Percentiles rank a stretch among this genome's conserved stretches.
phyloP scores from a whole-genome alignment of 75 land plant species.

The Selaginella tamariscina region DNA sequence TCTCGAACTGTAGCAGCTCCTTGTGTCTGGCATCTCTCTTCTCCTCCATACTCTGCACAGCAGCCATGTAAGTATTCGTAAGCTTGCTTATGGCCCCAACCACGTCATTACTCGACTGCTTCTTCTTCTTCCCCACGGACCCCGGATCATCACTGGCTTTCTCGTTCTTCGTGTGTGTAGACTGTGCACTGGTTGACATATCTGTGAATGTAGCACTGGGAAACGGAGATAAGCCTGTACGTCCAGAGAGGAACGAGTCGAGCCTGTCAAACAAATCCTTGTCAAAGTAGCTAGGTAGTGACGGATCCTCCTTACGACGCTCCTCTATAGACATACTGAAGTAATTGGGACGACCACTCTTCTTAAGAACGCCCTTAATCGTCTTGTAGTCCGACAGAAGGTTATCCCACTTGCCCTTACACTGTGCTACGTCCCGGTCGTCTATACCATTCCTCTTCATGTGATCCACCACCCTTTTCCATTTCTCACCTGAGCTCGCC shows the following conservation, averaged over 20 bases:
- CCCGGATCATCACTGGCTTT: neutral
- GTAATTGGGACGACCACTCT: slow-evolving; percentile 1
- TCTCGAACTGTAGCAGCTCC: neutral
- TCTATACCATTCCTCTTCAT: neutral
- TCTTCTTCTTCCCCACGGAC: neutral
- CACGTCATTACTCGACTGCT: neutral
- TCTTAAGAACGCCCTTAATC: neutral
- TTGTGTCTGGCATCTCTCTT: neutral
- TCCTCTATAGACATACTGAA: slow-evolving; percentile 1
- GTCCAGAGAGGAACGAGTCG: neutral
- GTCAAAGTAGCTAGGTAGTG: neutral
- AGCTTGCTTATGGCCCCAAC: neutral
- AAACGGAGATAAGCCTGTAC: neutral
- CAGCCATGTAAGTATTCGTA: neutral
- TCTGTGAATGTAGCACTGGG: neutral
- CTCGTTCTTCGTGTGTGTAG: neutral
- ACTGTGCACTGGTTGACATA: neutral
- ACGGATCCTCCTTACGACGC: neutral
- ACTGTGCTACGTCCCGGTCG: neutral
- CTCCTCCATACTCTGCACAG: neutral
- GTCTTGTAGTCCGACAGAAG: slow-evolving; percentile 9
- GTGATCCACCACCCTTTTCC: slow-evolving; percentile 7
- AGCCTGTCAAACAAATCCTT: neutral
- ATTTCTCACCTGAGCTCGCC: neutral
- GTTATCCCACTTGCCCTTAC: slow-evolving; percentile 7